Base-by-base conservation (phyloP, 495 filamentous ascomycete genomes). In the Physcia stellaris region DNA sequence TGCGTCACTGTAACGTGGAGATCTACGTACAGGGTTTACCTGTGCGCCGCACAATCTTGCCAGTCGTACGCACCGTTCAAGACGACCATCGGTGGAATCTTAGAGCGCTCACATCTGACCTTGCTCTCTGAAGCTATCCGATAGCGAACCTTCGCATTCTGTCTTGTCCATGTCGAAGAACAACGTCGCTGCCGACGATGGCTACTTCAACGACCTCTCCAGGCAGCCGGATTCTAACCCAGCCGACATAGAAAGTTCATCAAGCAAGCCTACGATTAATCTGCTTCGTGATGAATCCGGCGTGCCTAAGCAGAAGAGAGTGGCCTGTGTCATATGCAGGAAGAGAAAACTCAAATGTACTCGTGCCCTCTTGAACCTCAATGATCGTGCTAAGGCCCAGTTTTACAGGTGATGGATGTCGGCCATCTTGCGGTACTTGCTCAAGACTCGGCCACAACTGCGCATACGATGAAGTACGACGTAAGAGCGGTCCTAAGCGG, bases 401-500 rank as follows among this genome's bases (percentile, higher is more conserved):
- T n/a, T n/a, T n/a, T n/a, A n/a, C n/a, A n/a, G n/a, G n/a, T 47
- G 79, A 83, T 54, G 69, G 75, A 15, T 64, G 54, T 24, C 70
- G 66, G 43, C 90, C 90, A 10, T 90, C 81, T 50, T 99, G 90
- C 57, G 85, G 80, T 50, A 99, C 88, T 17, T 99, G 90, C 57
- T 75, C 81, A 12, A 69, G 90, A 35, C 62, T 99, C 38, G 78
- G 83, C 26, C 90, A 99, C 61, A 77, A 77, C 39, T 99, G 90
- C 64, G 75, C 83, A 10, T 99, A 95, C 52, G 90, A 96, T 61
- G 90, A 99, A 61, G 79, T 87, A 35, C 75, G 90, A 54, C 83
- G 86, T 62, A 99, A 99, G 70, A 96, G 90, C 58, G 90, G 90
- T 6, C 90, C 90, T 3, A 99, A 96, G 64, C 72, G 92, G 54